These are phyloP conservation scores for Lipomyces starkeyi DNA, from an alignment of 805 yeast genomes.

Conservation along the genomic window DNA sequence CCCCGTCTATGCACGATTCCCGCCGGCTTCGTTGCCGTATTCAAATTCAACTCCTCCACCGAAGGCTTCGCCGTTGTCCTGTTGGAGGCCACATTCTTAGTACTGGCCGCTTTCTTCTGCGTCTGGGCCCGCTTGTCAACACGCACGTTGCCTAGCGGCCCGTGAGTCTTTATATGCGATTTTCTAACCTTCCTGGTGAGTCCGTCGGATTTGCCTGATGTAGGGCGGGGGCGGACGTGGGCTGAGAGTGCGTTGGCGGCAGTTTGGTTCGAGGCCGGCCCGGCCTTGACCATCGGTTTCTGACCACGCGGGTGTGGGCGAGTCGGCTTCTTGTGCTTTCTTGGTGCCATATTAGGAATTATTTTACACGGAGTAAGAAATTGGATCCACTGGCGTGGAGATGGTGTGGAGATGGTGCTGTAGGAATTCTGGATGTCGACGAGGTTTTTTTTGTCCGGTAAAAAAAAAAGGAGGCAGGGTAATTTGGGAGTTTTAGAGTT, in stretches of 20 bases:
- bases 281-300: conserved; percentile 34
- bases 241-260: conserved; percentile 33
- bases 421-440: too few species aligned
- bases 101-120: conserved; percentile 12
- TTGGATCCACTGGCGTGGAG: too few species aligned
- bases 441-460: not conserved
- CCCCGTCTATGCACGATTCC: conserved; percentile 80
- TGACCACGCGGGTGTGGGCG: conserved; percentile 30
- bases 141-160: conserved; percentile 31
- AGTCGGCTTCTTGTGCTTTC: conserved; percentile 4
- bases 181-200: conserved; percentile 23
- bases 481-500: not conserved
- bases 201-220: conserved; percentile 7
- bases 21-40: conserved; percentile 78
- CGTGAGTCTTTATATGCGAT: conserved; percentile 20
- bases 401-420: not conserved
- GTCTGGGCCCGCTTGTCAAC: conserved; percentile 20
- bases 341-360: conserved; percentile 18
- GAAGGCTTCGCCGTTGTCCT: conserved; percentile 32
- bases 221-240: conserved; percentile 10
- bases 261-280: conserved; percentile 22
- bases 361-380: too few species aligned
- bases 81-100: conserved; percentile 20
- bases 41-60: conserved; percentile 52
- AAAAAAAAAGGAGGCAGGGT: not conserved